Evolutionary conservation across 2,329 filamentous ascomycete genomes (phyloP).

Genomic region (Zasmidium cellare): DNA sequence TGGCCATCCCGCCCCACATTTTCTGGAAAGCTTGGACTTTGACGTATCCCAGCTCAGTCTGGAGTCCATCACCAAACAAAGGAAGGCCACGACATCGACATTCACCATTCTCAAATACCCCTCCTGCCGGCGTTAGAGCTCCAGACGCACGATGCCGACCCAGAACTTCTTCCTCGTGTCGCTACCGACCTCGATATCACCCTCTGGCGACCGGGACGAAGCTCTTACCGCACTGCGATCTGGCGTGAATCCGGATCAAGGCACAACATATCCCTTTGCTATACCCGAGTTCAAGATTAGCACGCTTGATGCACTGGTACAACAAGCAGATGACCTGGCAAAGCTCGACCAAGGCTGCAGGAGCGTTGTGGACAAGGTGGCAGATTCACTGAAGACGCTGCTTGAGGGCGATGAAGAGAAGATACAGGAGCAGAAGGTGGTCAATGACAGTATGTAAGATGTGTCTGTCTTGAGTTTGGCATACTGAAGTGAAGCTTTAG

Average conservation of each 20-base stretch:
- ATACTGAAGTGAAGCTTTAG: slow-evolving; percentile 49
- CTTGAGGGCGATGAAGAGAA: slow-evolving; percentile 83
- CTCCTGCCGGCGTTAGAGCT: slow-evolving; percentile 3
- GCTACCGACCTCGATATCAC: slow-evolving; percentile 82
- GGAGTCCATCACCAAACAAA: neutral
- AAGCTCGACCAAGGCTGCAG: slow-evolving; percentile 83
- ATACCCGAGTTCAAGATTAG: slow-evolving; percentile 98
- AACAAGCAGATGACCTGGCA: slow-evolving; percentile 90
- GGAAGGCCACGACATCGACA: neutral
- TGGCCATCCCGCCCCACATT: neutral
- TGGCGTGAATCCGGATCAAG: slow-evolving; percentile 72
- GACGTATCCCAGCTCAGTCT: neutral
- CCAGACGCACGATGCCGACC: slow-evolving; percentile 27
- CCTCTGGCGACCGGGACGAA: slow-evolving; percentile 76
- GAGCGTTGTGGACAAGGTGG: slow-evolving; percentile 81
- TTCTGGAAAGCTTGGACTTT: neutral
- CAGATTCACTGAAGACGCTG: slow-evolving; percentile 78
- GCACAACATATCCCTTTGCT: slow-evolving; percentile 71
- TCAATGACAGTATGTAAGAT: slow-evolving; percentile 79
- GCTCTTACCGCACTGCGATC: slow-evolving; percentile 74
- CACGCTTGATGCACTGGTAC: slow-evolving; percentile 88
- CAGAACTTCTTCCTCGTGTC: slow-evolving; percentile 84
- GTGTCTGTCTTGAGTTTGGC: neutral
- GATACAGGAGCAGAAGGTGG: slow-evolving; percentile 82
- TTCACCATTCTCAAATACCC: neutral